Evolutionary conservation across 352 stramenopile genomes (phyloP), one percentile per base, ranked within the genome.

Genomic region (Globisporangium emineosum): DNA sequence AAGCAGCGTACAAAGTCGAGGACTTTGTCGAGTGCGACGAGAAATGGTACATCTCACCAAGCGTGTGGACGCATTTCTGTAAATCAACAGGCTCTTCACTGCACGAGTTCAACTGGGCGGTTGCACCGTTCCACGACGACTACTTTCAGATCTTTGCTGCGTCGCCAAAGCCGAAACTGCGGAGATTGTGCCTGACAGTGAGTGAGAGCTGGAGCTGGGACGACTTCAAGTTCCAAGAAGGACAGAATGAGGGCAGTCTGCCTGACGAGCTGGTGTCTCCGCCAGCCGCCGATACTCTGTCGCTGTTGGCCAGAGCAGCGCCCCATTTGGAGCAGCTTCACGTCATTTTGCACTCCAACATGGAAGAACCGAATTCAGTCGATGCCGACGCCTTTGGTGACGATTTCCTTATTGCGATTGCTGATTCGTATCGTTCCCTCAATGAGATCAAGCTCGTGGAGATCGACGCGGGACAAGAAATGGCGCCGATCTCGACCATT

Each of bases 11-110:
- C 25, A 30, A 33, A 3, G 66, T 72, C 6, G 58, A 66, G 9
- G 61, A 42, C 19, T 52, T 60, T n/a, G 30, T 76, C 21, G 53
- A 60, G 29, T 76, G 69, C 35, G 62, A 70, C 19, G 69, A 76
- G 40, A 62, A 60, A 23, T 62, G 69, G 60, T 60, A 67, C 49
- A 56, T 66, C 27, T 50, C 56, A 2, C 55, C 27, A 2, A 13
- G 7, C 9, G 40, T 47, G 9, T 68, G 63, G 63, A 21, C 2
- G 25, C 29, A 40, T 13, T 64, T 68, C 21, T 68, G 56, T 6
- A 17, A n/a, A 6, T 23, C 47, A 1, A 23, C 40, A 0, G n/a
- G 56, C 3, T 9, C 17, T 8, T 49, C 62, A 25, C 21, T 68
- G 37, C 56, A 56, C 17, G 63, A 68, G 40, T 63, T 68, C 63